Percentiles rank a stretch among this genome's conserved stretches.
These are phyloP conservation scores for Penicillium psychrofluorescens DNA, from an alignment of 495 filamentous ascomycete genomes.

Conservation along the genomic window DNA sequence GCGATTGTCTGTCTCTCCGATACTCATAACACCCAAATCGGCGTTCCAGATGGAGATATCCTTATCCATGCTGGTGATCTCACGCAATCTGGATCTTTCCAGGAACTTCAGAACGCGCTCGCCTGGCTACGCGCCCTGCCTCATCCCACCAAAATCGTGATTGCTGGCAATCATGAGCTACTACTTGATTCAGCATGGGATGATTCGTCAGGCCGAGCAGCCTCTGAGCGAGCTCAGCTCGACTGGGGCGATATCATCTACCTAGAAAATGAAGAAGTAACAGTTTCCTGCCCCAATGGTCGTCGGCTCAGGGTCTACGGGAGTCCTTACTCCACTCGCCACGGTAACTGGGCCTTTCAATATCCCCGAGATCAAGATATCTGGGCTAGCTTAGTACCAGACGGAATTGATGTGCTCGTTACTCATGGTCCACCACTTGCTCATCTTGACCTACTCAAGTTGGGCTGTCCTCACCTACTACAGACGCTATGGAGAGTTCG, in stretches of 20 bases:
- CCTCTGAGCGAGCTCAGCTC: constrained; percentile 13
- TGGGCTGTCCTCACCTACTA: constrained; percentile 58
- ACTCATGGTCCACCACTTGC: constrained; percentile 57
- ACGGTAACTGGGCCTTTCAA: constrained; percentile 48
- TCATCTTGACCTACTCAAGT: constrained; percentile 53
- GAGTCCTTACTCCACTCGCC: constrained; percentile 39
- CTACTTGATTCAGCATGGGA: constrained; percentile 47
- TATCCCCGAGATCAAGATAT: constrained; percentile 19
- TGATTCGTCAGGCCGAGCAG: constrained; percentile 3
- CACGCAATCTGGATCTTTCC: constrained; percentile 51
- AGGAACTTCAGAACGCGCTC: constrained; percentile 53
- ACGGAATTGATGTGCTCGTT: constrained; percentile 63
- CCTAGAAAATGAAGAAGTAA: constrained; percentile 38
- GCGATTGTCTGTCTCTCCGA: constrained; percentile 57
- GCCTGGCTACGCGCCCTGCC: constrained; percentile 56
- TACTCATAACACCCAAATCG: constrained; percentile 57
- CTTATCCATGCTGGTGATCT: constrained; percentile 75
- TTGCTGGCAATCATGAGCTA: constrained; percentile 68
- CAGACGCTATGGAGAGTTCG: constrained; percentile 57
- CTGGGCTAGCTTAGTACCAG: constrained; percentile 40
- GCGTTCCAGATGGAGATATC: constrained; percentile 60
- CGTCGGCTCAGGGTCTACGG: constrained; percentile 49
- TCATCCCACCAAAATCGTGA: constrained; percentile 60
- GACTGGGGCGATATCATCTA: constrained; percentile 44
- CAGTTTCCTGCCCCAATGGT: constrained; percentile 41